Evolutionary conservation across 768 basidiomycete species (phyloP).

Genomic region (Lepiota venenata): DNA sequence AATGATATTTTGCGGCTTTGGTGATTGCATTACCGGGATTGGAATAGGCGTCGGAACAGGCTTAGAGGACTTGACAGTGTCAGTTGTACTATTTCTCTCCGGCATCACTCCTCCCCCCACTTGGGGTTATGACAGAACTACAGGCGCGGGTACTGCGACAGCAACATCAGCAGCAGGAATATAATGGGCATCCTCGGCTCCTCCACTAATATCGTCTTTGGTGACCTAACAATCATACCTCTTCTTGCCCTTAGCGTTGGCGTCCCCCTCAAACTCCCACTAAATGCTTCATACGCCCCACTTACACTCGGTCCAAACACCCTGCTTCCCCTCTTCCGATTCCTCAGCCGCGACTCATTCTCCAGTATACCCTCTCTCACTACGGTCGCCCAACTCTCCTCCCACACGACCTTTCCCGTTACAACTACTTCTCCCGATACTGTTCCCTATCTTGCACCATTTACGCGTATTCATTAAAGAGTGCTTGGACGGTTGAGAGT

Average conservation of each 20-base stretch:
- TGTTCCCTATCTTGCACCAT: conserved; percentile 76
- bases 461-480: conserved; percentile 61
- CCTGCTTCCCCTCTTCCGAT: too few relatives aligned
- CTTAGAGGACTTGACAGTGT: too few relatives aligned
- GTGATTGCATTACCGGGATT: background rate
- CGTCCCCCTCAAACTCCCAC: background rate
- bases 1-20: conserved; percentile 13
- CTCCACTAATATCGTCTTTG: too few relatives aligned
- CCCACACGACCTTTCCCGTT: conserved; percentile 60
- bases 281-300: too few relatives aligned
- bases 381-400: too few relatives aligned
- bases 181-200: too few relatives aligned
- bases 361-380: too few relatives aligned
- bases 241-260: conserved; percentile 16
- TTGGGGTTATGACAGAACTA: background rate
- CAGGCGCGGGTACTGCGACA: too few relatives aligned
- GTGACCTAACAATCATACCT: conserved; percentile 11
- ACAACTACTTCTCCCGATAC: conserved; percentile 68
- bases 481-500: too few relatives aligned
- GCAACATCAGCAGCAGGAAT: too few relatives aligned
- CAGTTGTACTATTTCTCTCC: conserved; percentile 10
- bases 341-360: too few relatives aligned
- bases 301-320: too few relatives aligned
- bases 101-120: background rate
- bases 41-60: background rate